Evolutionary conservation across 305 asterid species (phyloP).

Genomic region (Fraxinus xanthoxyloides): DNA sequence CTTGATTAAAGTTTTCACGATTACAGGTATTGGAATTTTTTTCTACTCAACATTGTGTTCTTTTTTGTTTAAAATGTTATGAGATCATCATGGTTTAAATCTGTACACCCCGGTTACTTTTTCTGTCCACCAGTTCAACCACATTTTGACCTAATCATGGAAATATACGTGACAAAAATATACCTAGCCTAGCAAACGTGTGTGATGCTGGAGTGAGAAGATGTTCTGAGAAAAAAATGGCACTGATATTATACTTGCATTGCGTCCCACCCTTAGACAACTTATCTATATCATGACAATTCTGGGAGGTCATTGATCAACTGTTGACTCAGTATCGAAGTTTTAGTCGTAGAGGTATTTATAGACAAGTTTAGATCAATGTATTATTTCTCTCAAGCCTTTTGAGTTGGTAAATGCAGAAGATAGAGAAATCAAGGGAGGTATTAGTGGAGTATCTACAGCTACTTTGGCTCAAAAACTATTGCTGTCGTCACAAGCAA

Average conservation of each 20-base stretch:
- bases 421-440: constrained; percentile 31
- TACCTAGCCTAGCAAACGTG: neutral
- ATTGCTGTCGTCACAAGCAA: constrained; percentile 40
- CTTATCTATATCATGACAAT: neutral
- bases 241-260: neutral
- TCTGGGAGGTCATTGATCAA: neutral
- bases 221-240: neutral
- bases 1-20: neutral
- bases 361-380: neutral
- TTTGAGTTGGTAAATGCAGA: constrained; percentile 15
- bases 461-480: constrained; percentile 29
- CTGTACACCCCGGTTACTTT: neutral
- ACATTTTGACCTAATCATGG: neutral
- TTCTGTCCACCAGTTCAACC: neutral
- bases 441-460: constrained; percentile 30
- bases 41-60: neutral
- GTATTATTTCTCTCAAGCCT: neutral
- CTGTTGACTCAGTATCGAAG: neutral
- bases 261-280: neutral
- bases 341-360: neutral
- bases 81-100: neutral
- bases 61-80: neutral
- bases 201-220: neutral
- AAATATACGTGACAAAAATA: neutral
- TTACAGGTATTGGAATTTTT: neutral